Base-by-base conservation (phyloP, 768 basidiomycete species). In the Tylopilus vinaceipallidus region DNA sequence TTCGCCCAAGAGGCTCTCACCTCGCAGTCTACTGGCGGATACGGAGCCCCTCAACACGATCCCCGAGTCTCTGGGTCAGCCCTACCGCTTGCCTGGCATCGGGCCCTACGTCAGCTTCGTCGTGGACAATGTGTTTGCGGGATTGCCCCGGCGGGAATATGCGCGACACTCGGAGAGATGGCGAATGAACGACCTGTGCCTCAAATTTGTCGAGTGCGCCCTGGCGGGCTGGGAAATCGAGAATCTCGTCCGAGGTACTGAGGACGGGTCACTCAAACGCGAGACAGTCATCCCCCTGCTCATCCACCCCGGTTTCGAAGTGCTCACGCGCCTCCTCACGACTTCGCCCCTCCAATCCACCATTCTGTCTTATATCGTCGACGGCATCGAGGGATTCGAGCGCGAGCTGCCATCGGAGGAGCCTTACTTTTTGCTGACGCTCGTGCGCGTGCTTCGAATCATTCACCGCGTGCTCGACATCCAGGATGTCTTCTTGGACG, bases 401-500 rank as follows among this genome's bases (percentile, higher is more conserved):
- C 83, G 81, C 57, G 80, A 79, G 16, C 63, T 86, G 22, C 80
- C 85, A 0, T 79, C 81, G 16, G 84, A 88, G 42, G 78, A 91
- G 64, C 77, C 84, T 0, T 83, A 77, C 62, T 90, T 91, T 71
- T 76, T 78, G 29, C 78, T 77, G 40, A 88, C 89, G 4, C 86
- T 97, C 54, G 72, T 84, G 17, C 87, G 93, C 13, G 81, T 90
- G 7, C 74, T 98, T 30, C 76, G 94, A 45, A 91, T 95, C 54
- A 75, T 91, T 14, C 80, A 84, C 53, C 84, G 92, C 1, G 78
- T 88, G 0, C 73, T 98, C 49, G 89, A 93, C 54, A 78, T 92
- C 23, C 94, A 98, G 62, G 84, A 88, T 42, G 79, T 92, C 47
- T 97, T 95, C 74, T 75, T 94, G 35, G 93, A 98, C 47, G 84